Conservation (phyloP, 1,284 basidiomycete genomes). For the Dichomitus squalens region DNA sequence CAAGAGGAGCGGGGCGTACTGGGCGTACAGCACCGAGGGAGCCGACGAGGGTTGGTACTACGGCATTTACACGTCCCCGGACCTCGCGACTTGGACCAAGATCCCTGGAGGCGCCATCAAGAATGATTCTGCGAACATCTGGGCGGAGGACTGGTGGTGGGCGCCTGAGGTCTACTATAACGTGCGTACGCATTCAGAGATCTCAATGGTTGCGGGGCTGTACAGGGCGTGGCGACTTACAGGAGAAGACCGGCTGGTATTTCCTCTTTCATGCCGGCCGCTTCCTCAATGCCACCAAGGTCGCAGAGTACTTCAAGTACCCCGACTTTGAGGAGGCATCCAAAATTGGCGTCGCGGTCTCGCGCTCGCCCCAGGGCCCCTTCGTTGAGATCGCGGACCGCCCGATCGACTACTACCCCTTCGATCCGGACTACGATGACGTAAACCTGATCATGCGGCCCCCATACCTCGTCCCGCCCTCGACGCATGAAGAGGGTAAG, state of each 20-base stretch:
- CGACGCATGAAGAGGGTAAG: constrained; percentile 5
- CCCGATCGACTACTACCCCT: constrained; percentile 13
- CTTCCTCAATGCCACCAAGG: constrained; percentile 1
- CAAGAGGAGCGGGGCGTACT: constrained; percentile 5
- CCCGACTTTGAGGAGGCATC: constrained; percentile 15
- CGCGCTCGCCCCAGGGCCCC: constrained; percentile 6
- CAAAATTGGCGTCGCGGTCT: constrained; percentile 13
- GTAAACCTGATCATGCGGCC: constrained; percentile 10
- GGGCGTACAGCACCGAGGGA: constrained; percentile 13
- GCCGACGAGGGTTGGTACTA: constrained; percentile 9
- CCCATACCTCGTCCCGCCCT: constrained; percentile 7
- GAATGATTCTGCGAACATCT: constrained; percentile 4
- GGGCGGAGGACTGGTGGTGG: constrained; percentile 14
- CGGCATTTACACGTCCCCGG: constrained; percentile 12
- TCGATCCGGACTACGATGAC: constrained; percentile 10
- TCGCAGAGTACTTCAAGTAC: constrained; percentile 14
- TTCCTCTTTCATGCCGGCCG: constrained; percentile 14
- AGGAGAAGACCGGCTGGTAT: constrained; percentile 11
- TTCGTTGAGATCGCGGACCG: constrained; percentile 9
- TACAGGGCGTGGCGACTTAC: neutral
- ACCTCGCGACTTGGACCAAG: constrained; percentile 7
- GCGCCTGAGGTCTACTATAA: constrained; percentile 11
- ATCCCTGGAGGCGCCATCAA: constrained; percentile 12
- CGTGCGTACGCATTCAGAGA: neutral
- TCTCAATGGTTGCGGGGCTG: neutral